A percentile compares a stretch with the other conserved stretches of the same genome.
Evolutionary conservation across 2,329 filamentous ascomycete genomes (phyloP).

Genomic region (Ascochyta lentis): DNA sequence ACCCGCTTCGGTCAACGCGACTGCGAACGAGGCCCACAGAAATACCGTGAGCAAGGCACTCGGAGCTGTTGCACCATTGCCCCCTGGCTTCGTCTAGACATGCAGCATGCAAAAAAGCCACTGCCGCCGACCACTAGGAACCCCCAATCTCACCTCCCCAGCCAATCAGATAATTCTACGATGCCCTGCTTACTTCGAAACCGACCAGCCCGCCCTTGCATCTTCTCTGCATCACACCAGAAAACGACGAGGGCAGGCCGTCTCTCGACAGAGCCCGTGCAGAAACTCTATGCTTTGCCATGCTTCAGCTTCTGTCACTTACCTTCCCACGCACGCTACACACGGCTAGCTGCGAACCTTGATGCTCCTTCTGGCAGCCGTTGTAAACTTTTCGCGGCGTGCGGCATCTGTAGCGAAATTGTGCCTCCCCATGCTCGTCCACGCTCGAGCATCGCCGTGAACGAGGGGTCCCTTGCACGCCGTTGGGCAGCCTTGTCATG

Average conservation of each 20-base stretch:
- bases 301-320: slow-evolving; percentile 10
- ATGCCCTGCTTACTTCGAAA: slow-evolving; percentile 14
- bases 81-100: slow-evolving; percentile 1
- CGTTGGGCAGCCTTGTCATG: slow-evolving; percentile 2
- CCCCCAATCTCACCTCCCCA: slow-evolving; percentile 24
- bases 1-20: slow-evolving; percentile 4
- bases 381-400: slow-evolving; percentile 9
- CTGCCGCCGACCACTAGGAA: slow-evolving; percentile 25
- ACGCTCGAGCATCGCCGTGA: slow-evolving; percentile 19
- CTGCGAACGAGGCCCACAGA: slow-evolving; percentile 17
- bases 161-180: slow-evolving; percentile 36
- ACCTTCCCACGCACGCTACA: slow-evolving; percentile 7
- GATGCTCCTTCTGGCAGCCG: slow-evolving; percentile 13
- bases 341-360: slow-evolving; percentile 10
- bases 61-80: slow-evolving; percentile 19
- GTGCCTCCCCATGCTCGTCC: slow-evolving; percentile 6
- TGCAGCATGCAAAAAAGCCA: slow-evolving; percentile 1
- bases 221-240: slow-evolving; percentile 17
- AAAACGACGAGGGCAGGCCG: slow-evolving; percentile 2
- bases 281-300: slow-evolving; percentile 18
- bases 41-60: slow-evolving; percentile 11
- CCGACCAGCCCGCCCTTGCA: slow-evolving; percentile 20
- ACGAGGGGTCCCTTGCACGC: slow-evolving; percentile 23
- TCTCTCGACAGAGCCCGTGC: slow-evolving; percentile 1
- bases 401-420: slow-evolving; percentile 14